Percentiles rank a stretch among this genome's conserved stretches.
Conservation (phyloP, 352 stramenopile genomes). For the Pythium monospermum region DNA sequence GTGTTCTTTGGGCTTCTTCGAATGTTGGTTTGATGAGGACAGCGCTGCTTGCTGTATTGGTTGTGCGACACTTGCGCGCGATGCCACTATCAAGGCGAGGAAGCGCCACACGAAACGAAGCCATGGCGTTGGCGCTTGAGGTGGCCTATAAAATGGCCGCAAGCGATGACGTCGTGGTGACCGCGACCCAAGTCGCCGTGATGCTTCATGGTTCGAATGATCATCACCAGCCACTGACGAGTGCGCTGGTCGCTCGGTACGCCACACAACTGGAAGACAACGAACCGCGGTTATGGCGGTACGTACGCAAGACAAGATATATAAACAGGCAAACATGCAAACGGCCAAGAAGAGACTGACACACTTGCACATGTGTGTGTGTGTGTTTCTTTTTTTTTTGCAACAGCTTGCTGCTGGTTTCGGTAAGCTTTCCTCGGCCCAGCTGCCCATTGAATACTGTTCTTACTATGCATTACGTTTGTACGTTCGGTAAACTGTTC, state of each 20-base stretch:
- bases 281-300: constrained; percentile 12
- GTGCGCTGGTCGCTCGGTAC: neutral
- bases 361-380: too few species aligned
- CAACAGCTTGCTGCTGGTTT: too few species aligned
- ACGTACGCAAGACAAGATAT: too few species aligned
- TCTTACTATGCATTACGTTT: neutral
- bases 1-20: constrained; percentile 8
- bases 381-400: too few species aligned
- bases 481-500: neutral
- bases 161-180: neutral
- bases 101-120: constrained; percentile 5
- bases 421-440: too few species aligned
- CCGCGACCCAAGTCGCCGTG: constrained; percentile 1
- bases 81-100: constrained; percentile 1
- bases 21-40: too few species aligned
- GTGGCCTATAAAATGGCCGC: neutral
- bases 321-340: too few species aligned
- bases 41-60: neutral
- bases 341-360: too few species aligned
- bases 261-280: neutral
- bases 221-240: neutral
- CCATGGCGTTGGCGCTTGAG: constrained; percentile 6
- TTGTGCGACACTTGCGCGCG: constrained; percentile 8
- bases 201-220: constrained; percentile 9
- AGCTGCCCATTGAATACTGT: too few species aligned